These are phyloP conservation scores for Fusarium tjaetaba DNA, from an alignment of 2,329 filamentous ascomycete genomes.

Conservation along the genomic window DNA sequence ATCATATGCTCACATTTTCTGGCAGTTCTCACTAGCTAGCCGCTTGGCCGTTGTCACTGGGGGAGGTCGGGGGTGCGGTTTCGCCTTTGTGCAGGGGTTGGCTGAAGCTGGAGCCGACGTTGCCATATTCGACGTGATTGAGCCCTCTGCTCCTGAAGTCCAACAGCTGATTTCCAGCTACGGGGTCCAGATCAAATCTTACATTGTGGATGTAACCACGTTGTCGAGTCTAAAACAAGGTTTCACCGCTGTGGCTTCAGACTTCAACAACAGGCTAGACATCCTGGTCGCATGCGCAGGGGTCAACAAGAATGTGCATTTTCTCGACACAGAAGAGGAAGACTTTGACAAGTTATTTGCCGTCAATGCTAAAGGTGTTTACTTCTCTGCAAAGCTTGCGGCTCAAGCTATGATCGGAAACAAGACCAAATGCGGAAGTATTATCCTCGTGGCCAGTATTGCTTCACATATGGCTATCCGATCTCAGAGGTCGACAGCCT, in stretches of 20 bases:
- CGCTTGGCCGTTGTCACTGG: slow-evolving; percentile 58
- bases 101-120: slow-evolving; percentile 65
- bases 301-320: slow-evolving; percentile 66
- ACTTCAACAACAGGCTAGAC: slow-evolving; percentile 61
- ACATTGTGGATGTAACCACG: slow-evolving; percentile 62
- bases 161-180: slow-evolving; percentile 56
- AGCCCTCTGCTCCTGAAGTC: slow-evolving; percentile 57
- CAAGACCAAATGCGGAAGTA: slow-evolving; percentile 60
- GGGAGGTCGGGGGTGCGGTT: slow-evolving; percentile 69
- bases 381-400: slow-evolving; percentile 62
- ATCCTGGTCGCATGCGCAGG: slow-evolving; percentile 68
- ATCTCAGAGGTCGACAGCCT: slow-evolving; percentile 55
- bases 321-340: slow-evolving; percentile 67
- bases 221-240: slow-evolving; percentile 61
- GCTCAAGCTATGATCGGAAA: slow-evolving; percentile 62
- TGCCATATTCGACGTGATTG: slow-evolving; percentile 68
- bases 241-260: slow-evolving; percentile 56
- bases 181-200: slow-evolving; percentile 53
- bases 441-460: slow-evolving; percentile 64
- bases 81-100: slow-evolving; percentile 67
- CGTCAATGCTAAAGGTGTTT: slow-evolving; percentile 74
- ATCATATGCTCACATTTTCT: background rate
- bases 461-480: slow-evolving; percentile 61
- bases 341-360: slow-evolving; percentile 72
- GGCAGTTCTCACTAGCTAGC: slow-evolving; percentile 58